Percentiles rank a stretch among this genome's conserved stretches.
Evolutionary conservation across 257 asterid genomes (phyloP).

Genomic region (Solanum chiquidenum): DNA sequence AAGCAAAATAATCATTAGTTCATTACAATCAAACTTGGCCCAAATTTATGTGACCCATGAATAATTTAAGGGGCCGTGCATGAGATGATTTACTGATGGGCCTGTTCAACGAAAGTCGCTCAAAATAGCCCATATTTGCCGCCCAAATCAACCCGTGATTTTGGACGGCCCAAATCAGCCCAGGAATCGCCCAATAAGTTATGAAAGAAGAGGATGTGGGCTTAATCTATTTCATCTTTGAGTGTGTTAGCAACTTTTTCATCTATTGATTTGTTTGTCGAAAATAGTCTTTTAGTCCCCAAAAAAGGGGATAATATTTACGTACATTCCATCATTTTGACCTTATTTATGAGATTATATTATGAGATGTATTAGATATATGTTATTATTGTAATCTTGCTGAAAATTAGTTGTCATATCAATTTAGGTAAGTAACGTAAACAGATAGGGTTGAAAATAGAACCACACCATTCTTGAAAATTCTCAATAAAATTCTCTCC

Average conservation of each 20-base stretch:
- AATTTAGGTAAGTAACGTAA: not conserved
- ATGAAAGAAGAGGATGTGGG: not conserved
- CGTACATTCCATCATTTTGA: not conserved
- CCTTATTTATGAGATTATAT: not conserved
- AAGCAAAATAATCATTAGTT: not conserved
- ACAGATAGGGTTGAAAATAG: not conserved
- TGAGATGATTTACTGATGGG: not conserved
- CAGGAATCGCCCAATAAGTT: not conserved
- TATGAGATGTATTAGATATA: not conserved
- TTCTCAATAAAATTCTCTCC: no score
- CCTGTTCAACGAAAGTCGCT: not conserved
- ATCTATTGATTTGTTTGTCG: not conserved
- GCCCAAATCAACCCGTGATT: not conserved
- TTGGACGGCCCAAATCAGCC: not conserved
- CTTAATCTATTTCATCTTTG: not conserved
- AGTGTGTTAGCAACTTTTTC: not conserved
- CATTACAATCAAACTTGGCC: not conserved
- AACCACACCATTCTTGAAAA: not conserved
- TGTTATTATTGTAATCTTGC: not conserved
- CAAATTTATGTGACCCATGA: not conserved
- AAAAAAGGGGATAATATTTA: fast-evolving
- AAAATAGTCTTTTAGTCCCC: not conserved
- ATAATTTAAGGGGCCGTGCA: not conserved
- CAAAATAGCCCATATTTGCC: not conserved
- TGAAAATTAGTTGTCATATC: not conserved